Evolutionary conservation across 306 rosid species (phyloP), one percentile per base, ranked within the genome.

Genomic region (Vigna unguiculata): DNA sequence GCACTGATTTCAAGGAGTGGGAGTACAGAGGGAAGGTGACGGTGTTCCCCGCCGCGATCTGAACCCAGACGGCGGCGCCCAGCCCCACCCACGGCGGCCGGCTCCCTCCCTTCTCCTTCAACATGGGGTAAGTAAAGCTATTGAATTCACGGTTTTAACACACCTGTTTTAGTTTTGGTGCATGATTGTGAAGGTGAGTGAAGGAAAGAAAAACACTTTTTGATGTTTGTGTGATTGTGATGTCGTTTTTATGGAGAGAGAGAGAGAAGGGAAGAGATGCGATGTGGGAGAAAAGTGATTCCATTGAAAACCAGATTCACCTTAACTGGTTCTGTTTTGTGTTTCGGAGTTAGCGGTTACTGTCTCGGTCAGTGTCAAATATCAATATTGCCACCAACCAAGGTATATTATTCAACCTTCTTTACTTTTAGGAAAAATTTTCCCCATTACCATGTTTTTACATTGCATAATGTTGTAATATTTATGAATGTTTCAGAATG

Each of bases 1-100:
- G 78, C 5, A 86, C 88, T 2, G 92, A 84, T 57, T 92, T 92
- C 59, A 92, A 74, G 4, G 97, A 77, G 85, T 85, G 97, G 3
- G 97, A 92, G 68, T 92, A 90, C 1, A 90, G 87, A 0, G 92
- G 88, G 58, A 92, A 92, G 25, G 74, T 85, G 74, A 72, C 81
- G 3, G 82, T 71, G 79, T 88, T 92, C n/a, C 97, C 97, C 0
- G 93, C 62, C 0, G 91, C 97, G 13, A 92, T 88, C 45, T 88
- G 92, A 16, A 88, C 86, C 93, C 96, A 92, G 2, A 87, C 92
- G 0, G 91, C 83, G 0, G 92, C 96, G 59, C 86, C 96, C 4
- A 92, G 65, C 0, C 93, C 89, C 76, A 92, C 96, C 97, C 97
- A 92, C 28, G 97, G 97, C 15, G 97, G 96, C 3, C 96, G 70